Percentiles rank a stretch among this genome's conserved stretches.
phyloP scores from a whole-genome alignment of 1,284 basidiomycete species.

The Sutorius eximius region DNA sequence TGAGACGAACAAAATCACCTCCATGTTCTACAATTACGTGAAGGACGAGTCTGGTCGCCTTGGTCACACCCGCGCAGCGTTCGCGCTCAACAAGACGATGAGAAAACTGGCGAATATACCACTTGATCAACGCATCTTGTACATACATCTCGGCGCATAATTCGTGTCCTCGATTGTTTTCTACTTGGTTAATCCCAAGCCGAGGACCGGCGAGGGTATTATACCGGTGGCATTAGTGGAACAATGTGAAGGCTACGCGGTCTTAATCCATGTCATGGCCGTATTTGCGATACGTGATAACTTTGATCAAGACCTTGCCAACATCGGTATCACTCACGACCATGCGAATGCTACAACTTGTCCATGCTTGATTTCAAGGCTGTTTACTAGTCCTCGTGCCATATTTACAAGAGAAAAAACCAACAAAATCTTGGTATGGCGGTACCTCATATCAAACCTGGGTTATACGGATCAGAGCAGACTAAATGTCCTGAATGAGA shows the following conservation, averaged over 20 bases:
- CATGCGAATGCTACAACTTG: neutral
- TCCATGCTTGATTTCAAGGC: neutral
- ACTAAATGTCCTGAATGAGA: neutral
- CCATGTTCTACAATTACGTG: neutral
- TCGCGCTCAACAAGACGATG: neutral
- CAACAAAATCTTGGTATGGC: neutral
- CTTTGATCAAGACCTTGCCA: neutral
- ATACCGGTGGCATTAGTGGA: too few relatives aligned
- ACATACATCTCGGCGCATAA: neutral
- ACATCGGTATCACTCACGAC: neutral
- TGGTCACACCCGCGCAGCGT: too few relatives aligned
- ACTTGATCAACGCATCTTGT: neutral
- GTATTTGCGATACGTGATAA: too few relatives aligned
- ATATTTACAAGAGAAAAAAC: neutral
- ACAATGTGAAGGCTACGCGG: too few relatives aligned
- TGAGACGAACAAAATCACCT: neutral
- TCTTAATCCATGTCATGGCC: too few relatives aligned
- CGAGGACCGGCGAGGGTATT: too few relatives aligned
- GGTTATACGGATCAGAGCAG: neutral
- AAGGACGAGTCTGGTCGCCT: neutral
- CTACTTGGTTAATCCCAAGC: neutral
- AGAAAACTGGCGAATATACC: neutral
- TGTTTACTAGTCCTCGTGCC: neutral
- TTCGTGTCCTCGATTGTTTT: neutral
- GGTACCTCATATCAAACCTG: neutral